Conservation (phyloP, 1,139 yeast genomes). For the Suhomyces panamericanus region DNA sequence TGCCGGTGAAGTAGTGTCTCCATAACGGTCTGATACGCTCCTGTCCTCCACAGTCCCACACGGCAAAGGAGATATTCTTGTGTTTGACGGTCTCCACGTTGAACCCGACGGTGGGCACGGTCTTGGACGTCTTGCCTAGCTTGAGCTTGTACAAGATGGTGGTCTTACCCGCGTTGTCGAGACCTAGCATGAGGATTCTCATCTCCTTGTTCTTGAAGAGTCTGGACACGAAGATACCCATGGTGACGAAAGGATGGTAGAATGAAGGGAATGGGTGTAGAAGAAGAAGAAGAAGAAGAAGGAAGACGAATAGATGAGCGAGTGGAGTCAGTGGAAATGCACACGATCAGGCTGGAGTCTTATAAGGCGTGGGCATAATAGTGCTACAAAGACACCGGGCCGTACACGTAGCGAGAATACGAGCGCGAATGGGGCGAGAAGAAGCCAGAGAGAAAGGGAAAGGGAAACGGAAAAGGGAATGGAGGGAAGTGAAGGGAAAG, state of each 20-base stretch:
- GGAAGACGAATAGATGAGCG: background rate
- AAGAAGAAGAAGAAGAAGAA: background rate
- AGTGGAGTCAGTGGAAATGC: background rate
- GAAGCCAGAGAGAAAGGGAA: no score
- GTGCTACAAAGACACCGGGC: constrained; percentile 5
- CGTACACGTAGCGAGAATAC: background rate
- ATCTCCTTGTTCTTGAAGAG: constrained; percentile 47
- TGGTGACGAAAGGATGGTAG: constrained; percentile 7
- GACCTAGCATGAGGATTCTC: constrained; percentile 85
- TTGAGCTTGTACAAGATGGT: constrained; percentile 73
- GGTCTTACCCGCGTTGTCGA: constrained; percentile 92
- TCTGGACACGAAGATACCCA: constrained; percentile 30
- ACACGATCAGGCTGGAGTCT: background rate
- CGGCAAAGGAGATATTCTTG: constrained; percentile 84
- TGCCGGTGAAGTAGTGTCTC: constrained; percentile 94
- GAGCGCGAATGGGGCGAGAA: background rate
- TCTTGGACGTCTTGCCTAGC: constrained; percentile 71
- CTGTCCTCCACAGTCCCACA: constrained; percentile 98
- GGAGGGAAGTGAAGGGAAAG: no score
- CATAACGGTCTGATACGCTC: constrained; percentile 87
- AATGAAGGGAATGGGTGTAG: background rate
- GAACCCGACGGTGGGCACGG: constrained; percentile 94
- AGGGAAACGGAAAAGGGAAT: no score
- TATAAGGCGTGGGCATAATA: constrained; percentile 4
- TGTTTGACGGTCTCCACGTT: constrained; percentile 91